phyloP scores from a whole-genome alignment of 495 filamentous ascomycete genomes.

The Daldinia loculata region DNA sequence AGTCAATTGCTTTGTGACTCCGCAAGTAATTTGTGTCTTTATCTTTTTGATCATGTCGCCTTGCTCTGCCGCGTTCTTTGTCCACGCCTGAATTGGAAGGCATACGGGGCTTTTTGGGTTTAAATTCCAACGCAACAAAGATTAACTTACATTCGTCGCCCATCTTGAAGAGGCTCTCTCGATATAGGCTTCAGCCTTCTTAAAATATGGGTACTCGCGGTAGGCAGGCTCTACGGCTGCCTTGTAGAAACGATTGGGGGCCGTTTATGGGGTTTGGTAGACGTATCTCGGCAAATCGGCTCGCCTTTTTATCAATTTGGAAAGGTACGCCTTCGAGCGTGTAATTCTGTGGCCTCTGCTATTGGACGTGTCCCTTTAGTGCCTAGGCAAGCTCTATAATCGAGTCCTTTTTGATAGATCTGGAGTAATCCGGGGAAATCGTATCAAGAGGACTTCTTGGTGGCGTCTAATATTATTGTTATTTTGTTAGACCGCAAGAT shows the following conservation, averaged over 20 bases:
- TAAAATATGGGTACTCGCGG: conserved; percentile 9
- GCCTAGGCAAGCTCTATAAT: neutral
- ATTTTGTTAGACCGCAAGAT: neutral
- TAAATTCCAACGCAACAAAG: conserved; percentile 2
- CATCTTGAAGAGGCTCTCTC: conserved; percentile 24
- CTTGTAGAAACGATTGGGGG: conserved; percentile 32
- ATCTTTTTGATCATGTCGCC: neutral
- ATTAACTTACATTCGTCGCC: conserved; percentile 38
- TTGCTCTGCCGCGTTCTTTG: conserved; percentile 24
- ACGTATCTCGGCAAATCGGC: conserved; percentile 8
- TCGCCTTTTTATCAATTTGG: conserved; percentile 4
- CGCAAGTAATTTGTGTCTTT: neutral
- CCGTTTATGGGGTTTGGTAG: conserved; percentile 24
- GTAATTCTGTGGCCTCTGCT: conserved; percentile 3
- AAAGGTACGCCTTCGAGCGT: conserved; percentile 6
- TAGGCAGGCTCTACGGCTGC: conserved; percentile 21
- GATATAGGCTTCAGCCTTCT: conserved; percentile 24
- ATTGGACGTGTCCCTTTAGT: neutral
- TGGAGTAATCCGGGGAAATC: neutral
- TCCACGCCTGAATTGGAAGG: conserved; percentile 5
- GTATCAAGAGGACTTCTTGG: neutral
- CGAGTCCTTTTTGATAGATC: neutral
- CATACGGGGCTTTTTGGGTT: neutral
- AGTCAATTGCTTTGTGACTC: conserved; percentile 18
- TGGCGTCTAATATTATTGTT: neutral